phyloP scores from a whole-genome alignment of 2,329 filamentous ascomycete genomes.

The Exophiala phaeomuriformis region DNA sequence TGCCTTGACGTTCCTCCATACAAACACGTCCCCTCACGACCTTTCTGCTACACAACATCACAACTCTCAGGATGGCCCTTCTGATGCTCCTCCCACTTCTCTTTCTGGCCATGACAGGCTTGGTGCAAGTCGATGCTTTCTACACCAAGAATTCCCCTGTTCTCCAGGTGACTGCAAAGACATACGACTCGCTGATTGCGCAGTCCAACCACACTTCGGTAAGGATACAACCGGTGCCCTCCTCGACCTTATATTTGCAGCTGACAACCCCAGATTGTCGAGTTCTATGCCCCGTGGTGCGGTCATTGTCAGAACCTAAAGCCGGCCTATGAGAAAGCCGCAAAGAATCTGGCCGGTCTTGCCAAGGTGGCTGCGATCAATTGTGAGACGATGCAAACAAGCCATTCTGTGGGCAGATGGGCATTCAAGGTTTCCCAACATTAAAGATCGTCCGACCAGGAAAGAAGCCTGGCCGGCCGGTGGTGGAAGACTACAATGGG shows the following conservation, averaged over 20 bases:
- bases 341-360: conserved; percentile 78
- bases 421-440: conserved; percentile 89
- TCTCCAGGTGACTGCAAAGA: conserved; percentile 69
- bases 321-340: conserved; percentile 90
- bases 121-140: conserved; percentile 57
- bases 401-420: conserved; percentile 73
- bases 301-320: conserved; percentile 95
- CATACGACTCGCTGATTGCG: conserved; percentile 73
- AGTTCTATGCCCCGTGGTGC: conserved; percentile 96
- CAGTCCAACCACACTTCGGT: conserved; percentile 89
- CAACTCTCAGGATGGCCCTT: conserved; percentile 7
- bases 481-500: conserved; percentile 86
- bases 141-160: conserved; percentile 86
- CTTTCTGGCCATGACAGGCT: conserved; percentile 45
- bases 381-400: conserved; percentile 95
- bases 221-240: conserved; percentile 34
- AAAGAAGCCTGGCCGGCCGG: conserved; percentile 70
- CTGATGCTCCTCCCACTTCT: conserved; percentile 4
- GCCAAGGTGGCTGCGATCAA: conserved; percentile 92
- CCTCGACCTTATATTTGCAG: neutral
- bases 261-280: conserved; percentile 40
- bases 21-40: neutral
- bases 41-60: neutral
- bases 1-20: conserved; percentile 11
- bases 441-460: conserved; percentile 85